phyloP scores from a whole-genome alignment of 129 eudicot species.

The Logfia minima region DNA sequence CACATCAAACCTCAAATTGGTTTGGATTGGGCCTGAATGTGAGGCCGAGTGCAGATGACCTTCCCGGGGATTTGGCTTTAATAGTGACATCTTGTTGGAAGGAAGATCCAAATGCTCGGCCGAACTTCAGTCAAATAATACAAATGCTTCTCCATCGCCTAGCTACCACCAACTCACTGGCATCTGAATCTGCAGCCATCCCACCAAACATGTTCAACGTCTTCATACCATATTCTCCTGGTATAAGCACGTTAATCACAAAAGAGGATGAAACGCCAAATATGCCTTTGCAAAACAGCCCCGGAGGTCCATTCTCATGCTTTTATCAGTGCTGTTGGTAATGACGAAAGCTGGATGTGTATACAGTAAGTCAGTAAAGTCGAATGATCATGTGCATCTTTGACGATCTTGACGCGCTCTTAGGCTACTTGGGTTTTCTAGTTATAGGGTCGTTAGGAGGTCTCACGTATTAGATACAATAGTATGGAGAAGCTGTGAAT shows the following conservation, averaged over 20 bases:
- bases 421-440: background rate
- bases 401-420: background rate
- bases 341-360: background rate
- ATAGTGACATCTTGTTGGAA: conserved; percentile 85
- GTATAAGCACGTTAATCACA: conserved; percentile 67
- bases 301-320: conserved; percentile 55
- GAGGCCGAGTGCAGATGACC: conserved; percentile 79
- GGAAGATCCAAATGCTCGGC: conserved; percentile 75
- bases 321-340: conserved; percentile 57
- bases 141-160: conserved; percentile 70
- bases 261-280: conserved; percentile 59
- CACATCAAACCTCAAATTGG: too few relatives aligned
- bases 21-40: background rate
- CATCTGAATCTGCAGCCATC: conserved; percentile 37
- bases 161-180: conserved; percentile 41
- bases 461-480: conserved; percentile 21
- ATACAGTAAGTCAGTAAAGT: conserved; percentile 6
- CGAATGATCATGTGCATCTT: background rate
- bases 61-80: conserved; percentile 67
- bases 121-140: conserved; percentile 76
- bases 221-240: conserved; percentile 71
- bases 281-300: conserved; percentile 49
- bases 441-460: background rate
- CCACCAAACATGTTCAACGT: conserved; percentile 56
- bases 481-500: conserved; percentile 24